Base-by-base conservation (phyloP, 2,329 filamentous ascomycete genomes). In the Xylaria polymorpha region DNA sequence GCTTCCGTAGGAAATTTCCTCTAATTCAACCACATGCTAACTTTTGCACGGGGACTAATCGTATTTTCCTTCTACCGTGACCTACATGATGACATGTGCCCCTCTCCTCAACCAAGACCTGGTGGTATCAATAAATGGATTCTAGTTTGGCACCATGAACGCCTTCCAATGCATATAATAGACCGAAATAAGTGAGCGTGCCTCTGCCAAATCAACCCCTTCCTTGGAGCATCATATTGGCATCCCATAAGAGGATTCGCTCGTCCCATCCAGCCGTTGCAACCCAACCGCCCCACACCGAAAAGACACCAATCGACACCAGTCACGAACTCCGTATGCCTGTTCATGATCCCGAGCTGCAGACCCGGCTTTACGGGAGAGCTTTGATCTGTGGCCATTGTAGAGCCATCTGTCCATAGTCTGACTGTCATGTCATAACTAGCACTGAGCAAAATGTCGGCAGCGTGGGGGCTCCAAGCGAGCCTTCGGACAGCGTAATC, bases 261-360 rank as follows among this genome's bases (percentile, higher is more conserved):
- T 98, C 94, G 77, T 99, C 96, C 96, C 96, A 99, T 0, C 94
- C 94, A 1, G 92, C 93, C 71, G 93, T 97, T 1, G 96, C 94
- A 74, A 94, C 94, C 96, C 96, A 99, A 5, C 96, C 96, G 72
- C 97, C 97, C 94, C 29, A 90, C 92, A 4, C 96, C 96, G 80
- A 99, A 99, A 53, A 99, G 81, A 81, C 96, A 99, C 96, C 97
- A 99, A 80, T 99, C 96, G 0, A 98, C 92, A 8, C 96, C 96
- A 3, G 94, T 97, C 10, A 92, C 94, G 76, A 99, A 99, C 82
- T 99, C 96, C 0, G 95, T 98, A 80, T 99, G 96, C 20, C 90
- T 84, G 66, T 93, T 94, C 94, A 99, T 98, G 46, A 94, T 82
- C 3, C 94, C 94, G 74, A 97, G 83, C 80, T 97, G 91, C 29